These are phyloP conservation scores for Middelhovenomyces tepae DNA, from an alignment of 805 yeast species.

Conservation along the genomic window DNA sequence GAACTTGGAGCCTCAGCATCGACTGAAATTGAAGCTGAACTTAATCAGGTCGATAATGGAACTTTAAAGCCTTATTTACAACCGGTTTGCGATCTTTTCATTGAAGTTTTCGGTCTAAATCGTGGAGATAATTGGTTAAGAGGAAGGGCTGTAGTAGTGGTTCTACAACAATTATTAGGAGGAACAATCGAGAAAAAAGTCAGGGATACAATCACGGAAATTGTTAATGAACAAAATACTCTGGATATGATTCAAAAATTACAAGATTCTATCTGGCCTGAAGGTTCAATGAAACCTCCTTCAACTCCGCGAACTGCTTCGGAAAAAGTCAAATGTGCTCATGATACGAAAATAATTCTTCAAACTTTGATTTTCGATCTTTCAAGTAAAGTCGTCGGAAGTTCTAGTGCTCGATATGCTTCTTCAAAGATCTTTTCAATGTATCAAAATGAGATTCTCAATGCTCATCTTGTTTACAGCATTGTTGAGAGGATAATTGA, in stretches of 20 bases:
- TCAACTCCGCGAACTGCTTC: conserved; percentile 33
- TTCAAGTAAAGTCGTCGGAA: conserved; percentile 68
- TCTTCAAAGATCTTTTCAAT: conserved; percentile 49
- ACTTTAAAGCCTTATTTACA: conserved; percentile 52
- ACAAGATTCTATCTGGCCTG: conserved; percentile 39
- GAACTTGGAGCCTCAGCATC: conserved; percentile 5
- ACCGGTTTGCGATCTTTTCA: conserved; percentile 71
- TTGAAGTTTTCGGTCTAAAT: conserved; percentile 59
- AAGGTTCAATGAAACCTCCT: conserved; percentile 28
- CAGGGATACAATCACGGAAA: conserved; percentile 32
- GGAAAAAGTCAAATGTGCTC: conserved; percentile 45
- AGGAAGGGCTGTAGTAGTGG: conserved; percentile 73
- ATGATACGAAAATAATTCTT: conserved; percentile 51
- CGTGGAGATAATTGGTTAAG: conserved; percentile 67
- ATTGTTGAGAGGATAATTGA: too few relatives aligned
- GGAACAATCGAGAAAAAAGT: conserved; percentile 70
- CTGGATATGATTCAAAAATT: conserved; percentile 18
- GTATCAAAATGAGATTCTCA: conserved; percentile 66
- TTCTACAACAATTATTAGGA: conserved; percentile 79
- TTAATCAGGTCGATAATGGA: conserved; percentile 42
- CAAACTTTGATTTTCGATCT: conserved; percentile 52
- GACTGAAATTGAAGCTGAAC: conserved; percentile 31
- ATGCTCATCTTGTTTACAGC: conserved; percentile 53
- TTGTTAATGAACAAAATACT: conserved; percentile 18
- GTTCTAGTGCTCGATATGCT: conserved; percentile 54